Conservation (phyloP, 2,329 filamentous ascomycete genomes). For the Paecilomyces sp. region DNA sequence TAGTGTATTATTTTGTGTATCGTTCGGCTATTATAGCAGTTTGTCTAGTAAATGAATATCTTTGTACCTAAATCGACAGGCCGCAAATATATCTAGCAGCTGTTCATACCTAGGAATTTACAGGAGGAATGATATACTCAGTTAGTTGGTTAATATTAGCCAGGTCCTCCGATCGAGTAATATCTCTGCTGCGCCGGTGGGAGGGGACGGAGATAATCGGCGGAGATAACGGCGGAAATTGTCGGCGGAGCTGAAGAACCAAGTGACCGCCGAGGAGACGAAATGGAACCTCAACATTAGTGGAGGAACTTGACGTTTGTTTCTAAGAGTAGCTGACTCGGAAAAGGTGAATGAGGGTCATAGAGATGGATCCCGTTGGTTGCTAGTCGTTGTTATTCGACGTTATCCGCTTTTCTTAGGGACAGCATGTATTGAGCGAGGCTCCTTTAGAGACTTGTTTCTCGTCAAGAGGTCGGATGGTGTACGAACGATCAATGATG, state of each 20-base stretch:
- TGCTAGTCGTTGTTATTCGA: background rate
- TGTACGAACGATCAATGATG: background rate
- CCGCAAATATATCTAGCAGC: too few relatives aligned
- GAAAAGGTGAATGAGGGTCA: background rate
- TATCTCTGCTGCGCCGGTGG: background rate
- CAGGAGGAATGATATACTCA: too few relatives aligned
- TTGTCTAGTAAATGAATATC: too few relatives aligned
- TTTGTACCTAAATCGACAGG: too few relatives aligned
- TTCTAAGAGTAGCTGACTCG: background rate
- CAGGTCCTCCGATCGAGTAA: background rate
- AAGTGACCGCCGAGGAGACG: background rate
- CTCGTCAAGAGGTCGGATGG: background rate
- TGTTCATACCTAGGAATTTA: too few relatives aligned
- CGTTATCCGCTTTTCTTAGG: background rate
- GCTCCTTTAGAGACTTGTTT: background rate
- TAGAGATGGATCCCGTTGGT: background rate
- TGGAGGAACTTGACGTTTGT: background rate
- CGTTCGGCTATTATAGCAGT: too few relatives aligned
- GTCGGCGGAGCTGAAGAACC: background rate
- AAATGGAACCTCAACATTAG: background rate
- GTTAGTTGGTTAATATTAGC: too few relatives aligned
- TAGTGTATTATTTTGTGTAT: too few relatives aligned
- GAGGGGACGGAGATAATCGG: background rate
- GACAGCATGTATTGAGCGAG: background rate
- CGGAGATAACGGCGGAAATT: background rate